Conservation (phyloP, 78 protist genomes). For the Acrasis kona region DNA sequence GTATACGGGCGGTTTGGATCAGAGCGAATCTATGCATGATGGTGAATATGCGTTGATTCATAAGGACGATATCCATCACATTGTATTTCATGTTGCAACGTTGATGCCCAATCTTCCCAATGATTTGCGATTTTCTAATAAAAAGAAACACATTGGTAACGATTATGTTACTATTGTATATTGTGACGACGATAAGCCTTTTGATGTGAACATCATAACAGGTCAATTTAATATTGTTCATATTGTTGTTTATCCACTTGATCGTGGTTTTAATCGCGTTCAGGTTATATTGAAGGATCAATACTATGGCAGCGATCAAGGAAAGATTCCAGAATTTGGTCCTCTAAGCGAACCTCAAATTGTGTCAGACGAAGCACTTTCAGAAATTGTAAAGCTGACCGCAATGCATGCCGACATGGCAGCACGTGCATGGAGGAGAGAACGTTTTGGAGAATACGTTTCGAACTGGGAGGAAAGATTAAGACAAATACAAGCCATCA, state of each 20-base stretch:
- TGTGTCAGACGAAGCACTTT: not conserved
- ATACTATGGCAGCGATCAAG: too few species aligned
- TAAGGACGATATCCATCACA: not conserved
- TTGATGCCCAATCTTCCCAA: constrained; percentile 3
- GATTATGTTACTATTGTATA: not conserved
- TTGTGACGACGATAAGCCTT: not conserved
- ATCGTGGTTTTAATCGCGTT: not conserved
- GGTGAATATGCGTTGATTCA: not conserved
- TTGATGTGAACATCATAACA: not conserved
- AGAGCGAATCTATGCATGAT: not conserved
- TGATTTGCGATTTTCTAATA: not conserved
- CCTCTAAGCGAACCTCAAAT: not conserved
- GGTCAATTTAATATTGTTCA: constrained; percentile 1
- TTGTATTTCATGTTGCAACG: constrained; percentile 8
- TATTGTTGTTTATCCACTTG: not conserved
- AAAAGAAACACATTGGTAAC: constrained; percentile 12
- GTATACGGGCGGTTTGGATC: not conserved
- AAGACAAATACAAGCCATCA: not conserved
- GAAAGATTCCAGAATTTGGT: not conserved
- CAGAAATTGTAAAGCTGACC: not conserved
- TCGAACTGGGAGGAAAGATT: not conserved
- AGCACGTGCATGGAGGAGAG: not conserved
- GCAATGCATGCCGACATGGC: not conserved
- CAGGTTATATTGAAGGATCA: not conserved
- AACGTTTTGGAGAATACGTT: not conserved